Percentiles rank a stretch among this genome's conserved stretches.
Evolutionary conservation across 352 stramenopile species (phyloP).

Genomic region (Phytophthora colocasiae): DNA sequence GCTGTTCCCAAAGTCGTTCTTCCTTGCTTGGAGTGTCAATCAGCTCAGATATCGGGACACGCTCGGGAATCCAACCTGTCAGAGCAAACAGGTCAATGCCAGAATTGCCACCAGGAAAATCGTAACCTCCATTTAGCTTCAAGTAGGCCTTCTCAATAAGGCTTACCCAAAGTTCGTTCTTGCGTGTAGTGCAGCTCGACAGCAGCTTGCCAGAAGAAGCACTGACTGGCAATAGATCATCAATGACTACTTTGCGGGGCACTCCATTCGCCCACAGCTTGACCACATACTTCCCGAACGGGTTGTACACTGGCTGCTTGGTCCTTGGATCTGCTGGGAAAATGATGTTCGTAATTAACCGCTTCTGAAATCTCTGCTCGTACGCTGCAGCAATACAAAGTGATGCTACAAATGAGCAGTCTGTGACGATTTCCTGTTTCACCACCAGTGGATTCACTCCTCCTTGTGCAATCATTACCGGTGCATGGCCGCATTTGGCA

Average conservation of each 20-base stretch:
- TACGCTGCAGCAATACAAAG: slow-evolving; percentile 93
- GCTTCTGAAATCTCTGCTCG: slow-evolving; percentile 91
- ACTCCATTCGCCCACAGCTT: slow-evolving; percentile 97
- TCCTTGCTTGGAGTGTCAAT: slow-evolving; percentile 93
- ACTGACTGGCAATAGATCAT: slow-evolving; percentile 95
- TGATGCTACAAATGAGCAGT: slow-evolving; percentile 95
- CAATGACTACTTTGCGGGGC: slow-evolving; percentile 93
- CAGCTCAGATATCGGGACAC: slow-evolving; percentile 74
- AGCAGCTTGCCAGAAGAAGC: slow-evolving; percentile 67
- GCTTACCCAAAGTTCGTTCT: slow-evolving; percentile 93
- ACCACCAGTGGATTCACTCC: slow-evolving; percentile 77
- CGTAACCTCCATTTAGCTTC: slow-evolving; percentile 97
- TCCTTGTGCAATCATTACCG: slow-evolving; percentile 69
- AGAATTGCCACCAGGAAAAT: slow-evolving; percentile 97
- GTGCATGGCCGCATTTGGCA: slow-evolving; percentile 47
- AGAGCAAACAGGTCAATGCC: slow-evolving; percentile 98
- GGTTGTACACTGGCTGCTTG: slow-evolving; percentile 86
- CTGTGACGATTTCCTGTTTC: slow-evolving; percentile 91
- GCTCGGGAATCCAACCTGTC: slow-evolving; percentile 98
- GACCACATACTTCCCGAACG: slow-evolving; percentile 96
- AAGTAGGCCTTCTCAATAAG: slow-evolving; percentile 99
- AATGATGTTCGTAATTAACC: slow-evolving; percentile 95
- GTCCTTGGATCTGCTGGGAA: slow-evolving; percentile 90
- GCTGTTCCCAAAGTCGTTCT: slow-evolving; percentile 95
- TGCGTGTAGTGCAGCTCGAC: slow-evolving; percentile 81